Evolutionary conservation across 225 moss, liverwort and hornwort genomes (phyloP), one percentile per base, ranked within the genome.

Genomic region (Lunularia cruciata): DNA sequence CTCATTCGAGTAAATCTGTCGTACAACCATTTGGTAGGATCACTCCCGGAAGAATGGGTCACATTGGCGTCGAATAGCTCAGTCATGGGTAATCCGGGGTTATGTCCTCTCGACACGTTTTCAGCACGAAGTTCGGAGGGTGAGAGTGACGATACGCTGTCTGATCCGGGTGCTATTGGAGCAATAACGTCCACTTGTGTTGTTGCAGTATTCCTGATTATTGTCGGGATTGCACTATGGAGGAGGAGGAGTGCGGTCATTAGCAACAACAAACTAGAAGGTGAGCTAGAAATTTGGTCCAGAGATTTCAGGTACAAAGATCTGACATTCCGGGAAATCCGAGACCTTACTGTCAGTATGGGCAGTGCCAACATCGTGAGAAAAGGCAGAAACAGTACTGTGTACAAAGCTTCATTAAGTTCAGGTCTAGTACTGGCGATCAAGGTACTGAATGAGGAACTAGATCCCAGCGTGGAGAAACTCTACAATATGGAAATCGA

Each of bases 371-470:
- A 55, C 39, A 35, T 79, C 15, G 43, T 79, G 13, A n/a, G 43
- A 4, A 54, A 40, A 27, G 71, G 71, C 15, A 5, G 28, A 14
- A 71, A 71, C 45, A 79, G 79, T 52, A 79, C 67, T 3, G 71
- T 79, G 20, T 79, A 79, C 66, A 79, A 33, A 62, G 75, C 67
- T 53, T 3, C n/a, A 31, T 16, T 79, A 13, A 58, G 49, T 13
- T 31, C 52, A 8, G 79, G 79, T 0, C 8, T 16, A 0, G 60
- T 11, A n/a, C 11, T 79, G 35, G 79, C 55, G 2, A 36, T 79
- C 23, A 79, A 79, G 28, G 52, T 71, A 2, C 54, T 79, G 27
- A 36, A 58, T 27, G 22, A 51, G 38, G 58, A 43, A 28, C 2
- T 61, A 12, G 66, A 74, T 14, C 65, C 25, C 15, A 25, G 15